Evolutionary conservation across 2,329 filamentous ascomycete species (phyloP).

Genomic region (Aspergillus puulaauensis): DNA sequence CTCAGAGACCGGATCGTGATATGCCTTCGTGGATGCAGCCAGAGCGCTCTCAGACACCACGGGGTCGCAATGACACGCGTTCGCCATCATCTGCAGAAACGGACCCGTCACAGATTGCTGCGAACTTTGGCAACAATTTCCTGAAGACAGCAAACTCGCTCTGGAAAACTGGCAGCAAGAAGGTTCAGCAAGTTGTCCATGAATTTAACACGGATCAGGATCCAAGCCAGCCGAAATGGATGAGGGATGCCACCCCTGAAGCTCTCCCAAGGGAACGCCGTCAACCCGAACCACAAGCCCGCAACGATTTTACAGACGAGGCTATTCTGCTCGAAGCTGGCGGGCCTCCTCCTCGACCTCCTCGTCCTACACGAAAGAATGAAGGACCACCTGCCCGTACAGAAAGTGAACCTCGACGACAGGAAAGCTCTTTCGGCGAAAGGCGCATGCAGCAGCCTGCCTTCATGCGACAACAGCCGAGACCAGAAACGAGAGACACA

Average conservation of each 20-base stretch:
- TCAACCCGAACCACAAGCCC: slow-evolving; percentile 20
- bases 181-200: slow-evolving; percentile 85
- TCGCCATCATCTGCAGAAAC: slow-evolving; percentile 56
- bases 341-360: slow-evolving; percentile 21
- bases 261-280: slow-evolving; percentile 20
- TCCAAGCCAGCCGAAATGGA: slow-evolving; percentile 87
- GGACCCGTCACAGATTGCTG: slow-evolving; percentile 77
- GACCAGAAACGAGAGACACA: slow-evolving; percentile 46
- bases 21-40: slow-evolving; percentile 65
- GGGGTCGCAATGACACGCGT: slow-evolving; percentile 29
- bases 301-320: slow-evolving; percentile 59
- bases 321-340: slow-evolving; percentile 37
- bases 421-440: slow-evolving; percentile 23
- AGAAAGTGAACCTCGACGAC: slow-evolving; percentile 19
- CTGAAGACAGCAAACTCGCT: slow-evolving; percentile 93
- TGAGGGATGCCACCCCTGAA: slow-evolving; percentile 65
- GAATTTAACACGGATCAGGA: slow-evolving; percentile 77
- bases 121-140: slow-evolving; percentile 76
- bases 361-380: slow-evolving; percentile 25
- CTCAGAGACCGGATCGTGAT: slow-evolving; percentile 28
- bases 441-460: slow-evolving; percentile 41
- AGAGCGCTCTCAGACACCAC: slow-evolving; percentile 33
- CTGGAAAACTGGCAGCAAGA: slow-evolving; percentile 94
- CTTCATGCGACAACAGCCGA: slow-evolving; percentile 55
- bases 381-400: slow-evolving; percentile 21